A percentile compares a stretch with the other conserved stretches of the same genome.
These are phyloP conservation scores for Polytrichum commune DNA, from an alignment of 225 moss, liverwort and hornwort genomes.

Conservation along the genomic window DNA sequence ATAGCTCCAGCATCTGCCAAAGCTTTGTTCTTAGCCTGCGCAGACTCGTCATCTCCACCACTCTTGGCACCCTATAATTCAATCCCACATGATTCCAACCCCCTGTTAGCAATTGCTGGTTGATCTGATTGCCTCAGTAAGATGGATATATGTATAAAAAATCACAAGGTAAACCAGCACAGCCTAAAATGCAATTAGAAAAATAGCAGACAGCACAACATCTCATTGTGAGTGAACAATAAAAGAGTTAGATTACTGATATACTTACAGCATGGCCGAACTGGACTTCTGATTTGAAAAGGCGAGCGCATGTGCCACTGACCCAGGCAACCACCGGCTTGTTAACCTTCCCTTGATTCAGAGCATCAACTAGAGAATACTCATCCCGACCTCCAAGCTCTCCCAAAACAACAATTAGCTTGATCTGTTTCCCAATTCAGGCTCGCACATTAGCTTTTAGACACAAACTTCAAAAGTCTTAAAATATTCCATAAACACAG, in stretches of 20 bases:
- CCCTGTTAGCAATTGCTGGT: too few relatives aligned
- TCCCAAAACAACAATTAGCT: slow-evolving; percentile 88
- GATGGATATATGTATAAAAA: too few relatives aligned
- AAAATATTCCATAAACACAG: too few relatives aligned
- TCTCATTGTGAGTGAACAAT: too few relatives aligned
- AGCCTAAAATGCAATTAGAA: too few relatives aligned
- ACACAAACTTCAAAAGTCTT: too few relatives aligned
- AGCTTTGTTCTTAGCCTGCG: slow-evolving; percentile 91
- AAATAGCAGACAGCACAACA: too few relatives aligned
- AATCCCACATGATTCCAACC: too few relatives aligned
- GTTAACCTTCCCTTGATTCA: slow-evolving; percentile 70
- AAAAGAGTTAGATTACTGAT: too few relatives aligned
- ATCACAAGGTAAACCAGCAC: too few relatives aligned
- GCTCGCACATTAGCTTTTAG: neutral
- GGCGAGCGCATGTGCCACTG: slow-evolving; percentile 84
- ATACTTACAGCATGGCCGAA: slow-evolving; percentile 87
- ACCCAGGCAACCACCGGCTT: slow-evolving; percentile 97
- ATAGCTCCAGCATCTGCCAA: slow-evolving; percentile 83
- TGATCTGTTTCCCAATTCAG: slow-evolving; percentile 42
- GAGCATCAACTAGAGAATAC: slow-evolving; percentile 86
- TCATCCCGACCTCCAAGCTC: slow-evolving; percentile 91
- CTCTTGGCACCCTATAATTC: slow-evolving; percentile 76
- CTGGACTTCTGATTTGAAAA: slow-evolving; percentile 98
- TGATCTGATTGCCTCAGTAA: too few relatives aligned
- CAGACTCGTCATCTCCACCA: slow-evolving; percentile 93